Evolutionary conservation across 148 eudicot species (phyloP), one percentile per base, ranked within the genome.

Genomic region (Diospyros kaki): DNA sequence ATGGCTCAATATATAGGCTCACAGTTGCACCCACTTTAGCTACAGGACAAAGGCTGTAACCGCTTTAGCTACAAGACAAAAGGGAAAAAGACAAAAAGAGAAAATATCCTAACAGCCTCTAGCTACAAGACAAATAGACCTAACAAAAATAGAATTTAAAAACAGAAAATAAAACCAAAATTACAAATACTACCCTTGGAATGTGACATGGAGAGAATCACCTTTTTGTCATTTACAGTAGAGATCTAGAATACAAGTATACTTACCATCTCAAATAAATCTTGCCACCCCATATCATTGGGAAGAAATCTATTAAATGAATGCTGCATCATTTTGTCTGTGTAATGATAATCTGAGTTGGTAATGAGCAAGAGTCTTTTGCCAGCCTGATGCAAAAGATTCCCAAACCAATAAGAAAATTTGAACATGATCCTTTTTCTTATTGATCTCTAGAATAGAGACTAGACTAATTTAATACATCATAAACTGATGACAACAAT

Each of bases 231-330:
- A 40, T 56, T 65, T 43, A 41, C 13, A 11, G 40, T 7, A 1
- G n/a, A 54, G 13, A 12, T 41, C 39, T 52, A 28, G 14, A 8
- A 18, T 7, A 60, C 14, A 42, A 40, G 66, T 70, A 41, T 60
- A 79, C 87, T n/a, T 76, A 94, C 98, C 89, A 94, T 92, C 73
- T 92, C 98, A 84, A 94, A 94, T 46, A 94, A 89, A 83, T 92
- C 98, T 78, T 92, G 82, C 98, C 98, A 94, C 74, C 63, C 77
- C 97, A 92, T 90, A 77, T 92, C 93, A 82, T 94, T 92, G 60
- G 98, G 98, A 80, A 94, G 98, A 78, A 82, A 94, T 85, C 88
- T 87, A 83, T 94, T 90, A 73, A 94, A 94, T 59, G 98, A 94
- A 79, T 94, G 97, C 60, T 77, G 87, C 98, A 94, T 94, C 98